phyloP scores from a whole-genome alignment of 345 rosid species.

The Murraya koenigii region DNA sequence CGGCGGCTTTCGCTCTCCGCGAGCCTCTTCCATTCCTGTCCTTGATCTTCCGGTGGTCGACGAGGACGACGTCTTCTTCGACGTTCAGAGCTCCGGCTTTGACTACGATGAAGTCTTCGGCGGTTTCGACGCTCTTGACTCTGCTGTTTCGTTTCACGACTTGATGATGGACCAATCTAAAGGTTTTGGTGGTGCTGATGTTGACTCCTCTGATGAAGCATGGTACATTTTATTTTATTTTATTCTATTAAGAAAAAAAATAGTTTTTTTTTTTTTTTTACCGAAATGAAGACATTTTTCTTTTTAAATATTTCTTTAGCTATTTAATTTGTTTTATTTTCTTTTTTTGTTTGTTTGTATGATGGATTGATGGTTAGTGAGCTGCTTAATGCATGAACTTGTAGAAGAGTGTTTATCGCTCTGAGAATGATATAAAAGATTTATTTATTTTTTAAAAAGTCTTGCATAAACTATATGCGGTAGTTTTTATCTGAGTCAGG shows the following conservation, averaged over 20 bases:
- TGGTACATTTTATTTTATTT: conserved; percentile 48
- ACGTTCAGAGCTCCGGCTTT: conserved; percentile 57
- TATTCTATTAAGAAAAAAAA: not conserved
- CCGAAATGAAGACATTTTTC: not conserved
- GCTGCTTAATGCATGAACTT: conserved; percentile 1
- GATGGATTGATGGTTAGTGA: not conserved
- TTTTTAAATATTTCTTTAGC: not conserved
- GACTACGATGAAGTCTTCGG: conserved; percentile 84
- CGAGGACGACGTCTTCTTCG: conserved; percentile 50
- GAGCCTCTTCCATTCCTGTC: conserved; percentile 83
- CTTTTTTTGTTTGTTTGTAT: not conserved
- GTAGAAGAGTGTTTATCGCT: not conserved
- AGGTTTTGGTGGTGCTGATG: conserved; percentile 33
- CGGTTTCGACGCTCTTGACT: conserved; percentile 51
- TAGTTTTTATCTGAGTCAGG: not conserved
- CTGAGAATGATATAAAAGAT: not conserved
- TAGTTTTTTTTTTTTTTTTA: not conserved
- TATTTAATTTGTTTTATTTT: not conserved
- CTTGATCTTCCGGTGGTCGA: conserved; percentile 74
- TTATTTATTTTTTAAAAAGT: not conserved
- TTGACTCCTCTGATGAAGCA: conserved; percentile 67
- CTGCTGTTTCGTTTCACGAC: conserved; percentile 63
- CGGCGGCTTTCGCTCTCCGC: conserved; percentile 71
- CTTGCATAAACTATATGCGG: not conserved
- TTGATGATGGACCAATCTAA: conserved; percentile 37